phyloP scores from a whole-genome alignment of 2,329 filamentous ascomycete species.

The Amesomyces nigricolor region DNA sequence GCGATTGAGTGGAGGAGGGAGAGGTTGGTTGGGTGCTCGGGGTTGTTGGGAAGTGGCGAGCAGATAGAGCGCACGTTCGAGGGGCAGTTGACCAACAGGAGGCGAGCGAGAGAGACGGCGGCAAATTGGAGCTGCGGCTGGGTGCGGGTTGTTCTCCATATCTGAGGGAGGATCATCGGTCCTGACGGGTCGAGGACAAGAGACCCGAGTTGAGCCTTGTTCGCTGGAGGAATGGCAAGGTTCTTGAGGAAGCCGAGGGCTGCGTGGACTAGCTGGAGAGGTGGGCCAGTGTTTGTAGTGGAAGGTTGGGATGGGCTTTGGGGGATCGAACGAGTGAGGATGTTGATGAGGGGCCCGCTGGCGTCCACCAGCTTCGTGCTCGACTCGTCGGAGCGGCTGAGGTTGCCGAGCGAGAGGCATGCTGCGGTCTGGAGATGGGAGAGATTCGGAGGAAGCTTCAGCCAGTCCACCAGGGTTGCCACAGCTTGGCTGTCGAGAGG shows the following conservation, averaged over 20 bases:
- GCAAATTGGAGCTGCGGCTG: conserved; percentile 55
- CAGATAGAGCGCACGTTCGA: conserved; percentile 49
- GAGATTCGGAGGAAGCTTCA: conserved; percentile 33
- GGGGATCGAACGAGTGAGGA: conserved; percentile 38
- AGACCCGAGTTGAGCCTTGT: conserved; percentile 47
- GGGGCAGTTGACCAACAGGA: conserved; percentile 50
- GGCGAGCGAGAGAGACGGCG: conserved; percentile 51
- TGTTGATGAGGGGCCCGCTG: conserved; percentile 39
- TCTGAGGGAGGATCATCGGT: conserved; percentile 43
- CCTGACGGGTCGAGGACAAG: conserved; percentile 38
- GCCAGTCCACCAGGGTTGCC: conserved; percentile 38
- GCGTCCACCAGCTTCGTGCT: conserved; percentile 47
- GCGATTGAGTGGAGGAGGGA: conserved; percentile 38
- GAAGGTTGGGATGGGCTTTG: conserved; percentile 31
- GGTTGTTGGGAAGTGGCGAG: conserved; percentile 31
- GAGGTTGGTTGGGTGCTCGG: conserved; percentile 29
- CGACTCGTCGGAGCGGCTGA: conserved; percentile 52
- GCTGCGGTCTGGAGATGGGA: conserved; percentile 49
- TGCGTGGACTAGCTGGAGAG: conserved; percentile 49
- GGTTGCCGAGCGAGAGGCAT: conserved; percentile 56
- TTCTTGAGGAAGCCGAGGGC: conserved; percentile 59
- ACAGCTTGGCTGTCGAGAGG: conserved; percentile 36
- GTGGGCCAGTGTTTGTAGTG: conserved; percentile 21
- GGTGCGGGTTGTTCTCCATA: conserved; percentile 46
- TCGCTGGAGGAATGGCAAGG: conserved; percentile 51